phyloP scores from a whole-genome alignment of 2,329 filamentous ascomycete genomes.

The Aspergillus proliferans region DNA sequence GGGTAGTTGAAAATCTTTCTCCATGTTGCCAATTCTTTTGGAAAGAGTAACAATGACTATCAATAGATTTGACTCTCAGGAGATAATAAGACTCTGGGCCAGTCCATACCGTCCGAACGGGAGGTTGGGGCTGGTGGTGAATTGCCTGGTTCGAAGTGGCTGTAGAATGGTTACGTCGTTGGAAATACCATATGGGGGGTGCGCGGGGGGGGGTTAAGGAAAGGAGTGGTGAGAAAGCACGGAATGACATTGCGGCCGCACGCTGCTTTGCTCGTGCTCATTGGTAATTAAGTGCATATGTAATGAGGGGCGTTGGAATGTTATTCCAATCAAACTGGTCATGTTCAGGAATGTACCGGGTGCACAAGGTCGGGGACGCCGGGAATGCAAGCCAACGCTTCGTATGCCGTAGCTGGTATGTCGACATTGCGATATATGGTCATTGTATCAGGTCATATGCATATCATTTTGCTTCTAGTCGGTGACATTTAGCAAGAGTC shows the following conservation, averaged over 20 bases:
- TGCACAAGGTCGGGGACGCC: no score
- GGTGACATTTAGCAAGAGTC: no score
- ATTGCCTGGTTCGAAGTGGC: neutral
- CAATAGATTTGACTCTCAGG: no score
- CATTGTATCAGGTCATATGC: no score
- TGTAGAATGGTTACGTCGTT: neutral
- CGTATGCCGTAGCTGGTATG: no score
- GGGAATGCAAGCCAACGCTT: no score
- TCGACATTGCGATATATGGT: no score
- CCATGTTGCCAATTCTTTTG: conserved; percentile 13
- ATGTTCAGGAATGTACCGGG: no score
- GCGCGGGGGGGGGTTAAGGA: neutral
- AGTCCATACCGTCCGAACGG: conserved; percentile 13
- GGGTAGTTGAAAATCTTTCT: conserved; percentile 20
- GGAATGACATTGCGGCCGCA: neutral
- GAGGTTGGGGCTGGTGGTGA: neutral
- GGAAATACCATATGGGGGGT: neutral
- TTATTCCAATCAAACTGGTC: no score
- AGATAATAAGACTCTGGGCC: neutral
- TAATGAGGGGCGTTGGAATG: neutral
- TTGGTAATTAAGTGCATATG: neutral
- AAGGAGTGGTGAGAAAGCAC: neutral
- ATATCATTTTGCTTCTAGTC: no score
- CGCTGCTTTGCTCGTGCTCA: no score
- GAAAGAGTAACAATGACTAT: no score